Base-by-base conservation (phyloP, 2,329 filamentous ascomycete genomes). In the Cercospora citrullina region DNA sequence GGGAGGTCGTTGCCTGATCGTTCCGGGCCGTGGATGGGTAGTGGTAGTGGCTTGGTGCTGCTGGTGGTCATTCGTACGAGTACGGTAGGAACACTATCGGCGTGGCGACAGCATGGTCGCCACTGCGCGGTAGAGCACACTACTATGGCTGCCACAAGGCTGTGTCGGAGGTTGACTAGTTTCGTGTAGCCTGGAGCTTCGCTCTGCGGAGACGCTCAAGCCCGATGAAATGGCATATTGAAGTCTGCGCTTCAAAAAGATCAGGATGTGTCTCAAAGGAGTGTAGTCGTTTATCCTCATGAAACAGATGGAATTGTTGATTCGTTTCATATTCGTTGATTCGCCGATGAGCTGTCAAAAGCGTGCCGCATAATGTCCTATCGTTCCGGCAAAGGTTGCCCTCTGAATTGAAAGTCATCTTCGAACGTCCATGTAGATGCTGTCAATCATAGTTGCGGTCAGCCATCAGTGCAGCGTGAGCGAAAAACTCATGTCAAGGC, bases 61-160 rank as follows among this genome's bases (percentile, higher is more conserved):
- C 23, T 26, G 14, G 36, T 30, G 16, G 55, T 16, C 9, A 10
- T 58, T 33, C 7, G 16, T 21, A 36, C 31, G 58, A 16, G 36
- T 39, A 39, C 14, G 14, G 33, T 21, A 33, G 58, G 30, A 5
- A 39, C 45, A 28, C 21, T 42, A 26, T 8, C 18, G 39, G 58
- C 58, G 39, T 60, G 31, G 58, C 58, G 26, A 60, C 21, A 33
- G 26, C 58, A 60, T 28, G 58, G 58, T 60, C 58, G 58, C 58
- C 58, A 60, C 58, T 45, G 31, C 18, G 31, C 21, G n/a, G 21
- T 14, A 33, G 26, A 18, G 39, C 36, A 48, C 18, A 23, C 45
- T 16, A n/a, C 45, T 16, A n/a, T 31, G 42, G 36, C 60, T n/a
- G 39, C 23, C 60, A 4, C n/a, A 36, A 51, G 16, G 39, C 23